Evolutionary conservation across 2,329 filamentous ascomycete species (phyloP).

Genomic region (Trichoderma semiorbis): DNA sequence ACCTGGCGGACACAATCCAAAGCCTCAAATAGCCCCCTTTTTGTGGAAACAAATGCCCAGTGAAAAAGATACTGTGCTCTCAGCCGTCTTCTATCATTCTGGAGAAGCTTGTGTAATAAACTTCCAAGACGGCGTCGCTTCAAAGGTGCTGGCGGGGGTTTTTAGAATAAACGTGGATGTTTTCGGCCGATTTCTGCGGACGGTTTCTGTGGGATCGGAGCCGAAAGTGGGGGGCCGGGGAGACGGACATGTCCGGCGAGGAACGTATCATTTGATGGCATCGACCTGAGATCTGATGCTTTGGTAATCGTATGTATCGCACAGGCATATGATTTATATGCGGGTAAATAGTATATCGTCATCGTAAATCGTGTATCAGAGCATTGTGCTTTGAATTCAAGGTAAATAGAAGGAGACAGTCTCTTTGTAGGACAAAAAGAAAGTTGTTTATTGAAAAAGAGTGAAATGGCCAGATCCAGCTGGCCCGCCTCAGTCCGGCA

Average conservation of each 20-base stretch:
- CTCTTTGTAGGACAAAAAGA: not conserved
- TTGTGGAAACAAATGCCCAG: not conserved
- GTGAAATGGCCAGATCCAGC: not conserved
- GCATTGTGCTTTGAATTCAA: not conserved
- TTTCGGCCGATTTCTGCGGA: conserved; percentile 5
- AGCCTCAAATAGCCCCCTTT: not conserved
- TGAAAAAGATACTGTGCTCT: not conserved
- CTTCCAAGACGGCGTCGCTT: not conserved
- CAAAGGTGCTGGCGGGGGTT: not conserved
- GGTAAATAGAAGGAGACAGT: not conserved
- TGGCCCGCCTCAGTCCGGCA: not conserved
- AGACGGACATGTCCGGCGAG: not conserved
- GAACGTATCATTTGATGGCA: not conserved
- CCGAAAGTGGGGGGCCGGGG: conserved; percentile 10
- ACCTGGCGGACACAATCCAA: conserved; percentile 19
- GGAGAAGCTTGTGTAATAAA: not conserved
- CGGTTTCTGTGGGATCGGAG: not conserved
- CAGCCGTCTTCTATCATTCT: too few relatives aligned
- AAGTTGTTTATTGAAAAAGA: not conserved
- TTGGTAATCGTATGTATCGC: not conserved
- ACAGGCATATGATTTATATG: not conserved
- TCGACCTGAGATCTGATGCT: not conserved
- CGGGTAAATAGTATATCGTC: not conserved
- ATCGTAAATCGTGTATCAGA: not conserved
- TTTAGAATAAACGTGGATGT: conserved; percentile 1